Evolutionary conservation across 257 asterid species (phyloP), one percentile per base, ranked within the genome.

Genomic region (Perilla frutescens): DNA sequence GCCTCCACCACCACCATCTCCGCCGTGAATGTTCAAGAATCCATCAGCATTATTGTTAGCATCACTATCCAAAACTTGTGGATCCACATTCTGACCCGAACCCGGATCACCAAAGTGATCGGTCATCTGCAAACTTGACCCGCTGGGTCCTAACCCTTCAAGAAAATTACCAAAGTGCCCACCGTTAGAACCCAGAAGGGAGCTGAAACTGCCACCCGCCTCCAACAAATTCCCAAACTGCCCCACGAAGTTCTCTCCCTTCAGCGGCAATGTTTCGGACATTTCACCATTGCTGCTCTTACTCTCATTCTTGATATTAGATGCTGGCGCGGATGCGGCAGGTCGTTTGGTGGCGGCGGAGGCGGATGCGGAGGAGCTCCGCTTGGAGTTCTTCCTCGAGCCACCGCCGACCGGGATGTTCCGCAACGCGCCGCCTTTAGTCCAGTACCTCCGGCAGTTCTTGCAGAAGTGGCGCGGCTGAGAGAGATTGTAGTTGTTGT

Each of bases 401-500:
- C 92, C 96, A 14, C 98, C 98, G 67, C 98, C 98, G 74, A 93
- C 88, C 0, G 98, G 98, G 75, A 93, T 85, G 90, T 91, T 93
- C 1, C 98, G 50, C 61, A 93, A 85, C n/a, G 93, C 83, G 61
- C 98, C 98, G 70, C 98, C 98, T 77, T 89, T 93, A 5, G 98
- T 93, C 98, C 98, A 93, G 72, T 93, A 93, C 67, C 98, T 71
- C 39, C 83, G 56, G 83, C 98, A 93, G 68, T 68, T 84, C 87
- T 89, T 93, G 86, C 98, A 93, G 54, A 79, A 93, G 89, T 93
- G 92, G 74, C 98, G 97, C 0, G 98, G 98, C 88, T 93, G 98
- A 66, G 98, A 93, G 79, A 93, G 95, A 66, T 93, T 93, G 81
- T 93, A 93, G 84, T 93, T 93, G 82, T 93, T 93, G 88, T 87